phyloP scores from a whole-genome alignment of 2,329 filamentous ascomycete genomes.

The Massarina eburnea region DNA sequence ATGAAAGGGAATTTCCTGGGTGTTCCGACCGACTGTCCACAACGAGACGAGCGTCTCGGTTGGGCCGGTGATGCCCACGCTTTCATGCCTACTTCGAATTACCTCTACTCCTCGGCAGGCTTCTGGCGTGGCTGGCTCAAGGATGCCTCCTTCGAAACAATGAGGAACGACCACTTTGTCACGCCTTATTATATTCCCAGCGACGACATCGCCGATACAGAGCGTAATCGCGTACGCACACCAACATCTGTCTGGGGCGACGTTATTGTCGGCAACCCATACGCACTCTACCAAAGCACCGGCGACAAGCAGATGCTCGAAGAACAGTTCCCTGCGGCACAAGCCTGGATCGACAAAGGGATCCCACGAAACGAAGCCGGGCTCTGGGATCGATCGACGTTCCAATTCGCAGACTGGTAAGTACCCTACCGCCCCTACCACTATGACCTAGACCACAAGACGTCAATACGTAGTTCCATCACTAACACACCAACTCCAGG shows the following conservation, averaged over 20 bases:
- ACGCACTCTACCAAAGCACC: slow-evolving; percentile 36
- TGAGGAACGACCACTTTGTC: slow-evolving; percentile 18
- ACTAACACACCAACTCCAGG: no score
- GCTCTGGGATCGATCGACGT: slow-evolving; percentile 39
- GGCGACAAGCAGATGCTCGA: slow-evolving; percentile 40
- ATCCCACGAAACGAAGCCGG: slow-evolving; percentile 34
- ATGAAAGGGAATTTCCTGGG: slow-evolving; percentile 59
- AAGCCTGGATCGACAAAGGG: slow-evolving; percentile 40
- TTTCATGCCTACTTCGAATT: slow-evolving; percentile 56
- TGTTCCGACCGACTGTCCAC: slow-evolving; percentile 56
- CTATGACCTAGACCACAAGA: no score
- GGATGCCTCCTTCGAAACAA: slow-evolving; percentile 48
- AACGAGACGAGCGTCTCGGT: slow-evolving; percentile 57
- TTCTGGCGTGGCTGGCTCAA: slow-evolving; percentile 55
- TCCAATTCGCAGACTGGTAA: slow-evolving; percentile 47
- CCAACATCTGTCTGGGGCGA: slow-evolving; percentile 46
- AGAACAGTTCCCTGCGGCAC: slow-evolving; percentile 41
- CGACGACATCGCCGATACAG: slow-evolving; percentile 9
- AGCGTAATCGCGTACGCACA: slow-evolving; percentile 9
- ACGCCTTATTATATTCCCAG: slow-evolving; percentile 20
- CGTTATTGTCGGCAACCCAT: slow-evolving; percentile 41
- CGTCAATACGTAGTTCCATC: no score
- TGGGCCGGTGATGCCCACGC: slow-evolving; percentile 57
- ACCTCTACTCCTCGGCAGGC: slow-evolving; percentile 56
- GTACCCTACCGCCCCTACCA: no score